These are phyloP conservation scores for Triadica sebifera DNA, from an alignment of 345 rosid species.

Conservation along the genomic window DNA sequence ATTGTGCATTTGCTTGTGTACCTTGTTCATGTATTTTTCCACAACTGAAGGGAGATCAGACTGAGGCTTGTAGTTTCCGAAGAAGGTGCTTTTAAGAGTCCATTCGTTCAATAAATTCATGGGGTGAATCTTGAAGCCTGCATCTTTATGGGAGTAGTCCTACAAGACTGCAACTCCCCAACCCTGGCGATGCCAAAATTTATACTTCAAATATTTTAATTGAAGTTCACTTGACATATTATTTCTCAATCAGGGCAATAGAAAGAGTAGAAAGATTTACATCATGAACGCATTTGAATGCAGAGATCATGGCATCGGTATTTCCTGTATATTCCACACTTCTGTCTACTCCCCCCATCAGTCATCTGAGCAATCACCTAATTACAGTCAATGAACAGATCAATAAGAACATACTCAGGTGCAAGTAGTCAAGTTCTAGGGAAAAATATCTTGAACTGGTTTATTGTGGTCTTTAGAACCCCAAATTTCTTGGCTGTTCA, in stretches of 20 bases:
- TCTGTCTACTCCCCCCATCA: no score
- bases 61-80: conserved; percentile 48
- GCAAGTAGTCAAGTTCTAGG: conserved; percentile 45
- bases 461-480: conserved; percentile 27
- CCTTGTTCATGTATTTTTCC: conserved; percentile 44
- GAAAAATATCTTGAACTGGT: conserved; percentile 25
- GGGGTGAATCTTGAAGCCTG: conserved; percentile 44
- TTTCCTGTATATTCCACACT: no score
- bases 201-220: no score
- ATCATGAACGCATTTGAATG: no score
- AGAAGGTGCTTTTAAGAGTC: conserved; percentile 45
- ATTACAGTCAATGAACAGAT: no score
- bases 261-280: background rate
- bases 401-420: no score
- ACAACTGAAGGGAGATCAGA: conserved; percentile 39
- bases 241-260: no score
- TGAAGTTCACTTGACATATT: background rate
- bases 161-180: conserved; percentile 50
- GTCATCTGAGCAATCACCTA: no score
- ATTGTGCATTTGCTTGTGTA: background rate
- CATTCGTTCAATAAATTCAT: conserved; percentile 38
- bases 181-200: conserved; percentile 23
- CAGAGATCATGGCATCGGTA: no score
- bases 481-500: conserved; percentile 28
- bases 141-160: conserved; percentile 45